phyloP scores from a whole-genome alignment of 441 rosid species.

The Raphanus hybrid region DNA sequence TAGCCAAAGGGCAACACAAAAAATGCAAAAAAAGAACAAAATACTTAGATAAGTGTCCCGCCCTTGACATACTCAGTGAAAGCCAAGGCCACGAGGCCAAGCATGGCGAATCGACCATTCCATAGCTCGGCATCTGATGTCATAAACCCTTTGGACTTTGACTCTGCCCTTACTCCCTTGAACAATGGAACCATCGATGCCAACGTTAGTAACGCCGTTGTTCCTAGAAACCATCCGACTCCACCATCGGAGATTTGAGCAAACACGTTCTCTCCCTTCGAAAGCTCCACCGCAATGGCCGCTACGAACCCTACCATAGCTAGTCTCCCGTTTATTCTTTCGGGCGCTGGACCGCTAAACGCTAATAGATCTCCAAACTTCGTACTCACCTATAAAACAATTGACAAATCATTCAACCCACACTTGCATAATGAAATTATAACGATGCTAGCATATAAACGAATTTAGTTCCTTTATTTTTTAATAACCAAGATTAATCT shows the following conservation, averaged over 20 bases:
- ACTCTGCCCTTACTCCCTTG: slow-evolving; percentile 61
- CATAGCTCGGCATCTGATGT: slow-evolving; percentile 82
- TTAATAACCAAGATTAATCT: neutral
- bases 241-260: slow-evolving; percentile 71
- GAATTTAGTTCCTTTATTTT: neutral
- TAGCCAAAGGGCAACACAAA: neutral
- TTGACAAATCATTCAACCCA: neutral
- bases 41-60: slow-evolving; percentile 50
- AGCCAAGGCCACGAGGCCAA: slow-evolving; percentile 77
- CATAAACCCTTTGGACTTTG: slow-evolving; percentile 62
- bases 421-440: neutral
- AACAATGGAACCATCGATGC: slow-evolving; percentile 78
- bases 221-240: slow-evolving; percentile 63
- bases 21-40: neutral
- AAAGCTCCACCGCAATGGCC: slow-evolving; percentile 67
- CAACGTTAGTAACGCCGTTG: slow-evolving; percentile 52
- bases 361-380: slow-evolving; percentile 71
- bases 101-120: slow-evolving; percentile 87
- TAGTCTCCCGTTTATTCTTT: slow-evolving; percentile 82
- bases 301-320: slow-evolving; percentile 87
- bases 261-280: slow-evolving; percentile 66
- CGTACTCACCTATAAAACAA: slow-evolving; percentile 52
- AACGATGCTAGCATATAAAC: neutral
- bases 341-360: slow-evolving; percentile 85
- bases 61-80: slow-evolving; percentile 74